Base-by-base conservation (phyloP, 2,329 filamentous ascomycete species). In the Trematosphaeria pertusa region DNA sequence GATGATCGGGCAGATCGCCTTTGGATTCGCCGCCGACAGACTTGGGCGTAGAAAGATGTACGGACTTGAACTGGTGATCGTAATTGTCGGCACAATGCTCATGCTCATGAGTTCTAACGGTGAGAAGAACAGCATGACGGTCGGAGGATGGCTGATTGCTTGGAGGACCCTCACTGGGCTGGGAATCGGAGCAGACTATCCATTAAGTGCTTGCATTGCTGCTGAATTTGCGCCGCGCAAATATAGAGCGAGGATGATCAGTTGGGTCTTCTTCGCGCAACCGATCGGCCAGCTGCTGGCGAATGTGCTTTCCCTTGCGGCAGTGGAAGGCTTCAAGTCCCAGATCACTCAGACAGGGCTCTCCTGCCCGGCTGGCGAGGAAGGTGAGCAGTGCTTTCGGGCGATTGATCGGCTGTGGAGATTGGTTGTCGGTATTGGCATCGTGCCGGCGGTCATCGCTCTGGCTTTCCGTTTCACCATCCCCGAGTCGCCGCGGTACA, bases 241-340 rank as follows among this genome's bases (percentile, higher is more conserved):
- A 37, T 60, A 63, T 36, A 61, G 73, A 19, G 72, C 66, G 2
- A 57, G 72, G n/a, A 75, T 75, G 72, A 50, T 76, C 49, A 64
- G 66, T 21, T 67, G 67, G 42, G 71, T 76, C 1, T 75, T 75
- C 52, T 64, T 74, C 30, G 73, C 74, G 44, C 73, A 76, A 37
- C 72, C 72, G 3, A 54, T 75, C 14, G 73, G 73, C 4, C 73
- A 75, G 37, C 48, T 65, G 8, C 54, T 67, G 15, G 62, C 63
- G 34, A 67, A 65, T 31, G 55, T 69, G 6, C 51, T 69, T 3
- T 67, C 65, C 6, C 30, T 67, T 14, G 62, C 59, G 8, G 59
- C 60, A 22, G 61, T 71, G 6, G 53, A 60, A 38, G 59, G 47
- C 2, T 68, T 65, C 36, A 50, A 55, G 21, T 58, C 61, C 1